A percentile compares a stretch with the other conserved stretches of the same genome.
Conservation (phyloP, 768 basidiomycete species). For the Candolleomyces eurysporus region DNA sequence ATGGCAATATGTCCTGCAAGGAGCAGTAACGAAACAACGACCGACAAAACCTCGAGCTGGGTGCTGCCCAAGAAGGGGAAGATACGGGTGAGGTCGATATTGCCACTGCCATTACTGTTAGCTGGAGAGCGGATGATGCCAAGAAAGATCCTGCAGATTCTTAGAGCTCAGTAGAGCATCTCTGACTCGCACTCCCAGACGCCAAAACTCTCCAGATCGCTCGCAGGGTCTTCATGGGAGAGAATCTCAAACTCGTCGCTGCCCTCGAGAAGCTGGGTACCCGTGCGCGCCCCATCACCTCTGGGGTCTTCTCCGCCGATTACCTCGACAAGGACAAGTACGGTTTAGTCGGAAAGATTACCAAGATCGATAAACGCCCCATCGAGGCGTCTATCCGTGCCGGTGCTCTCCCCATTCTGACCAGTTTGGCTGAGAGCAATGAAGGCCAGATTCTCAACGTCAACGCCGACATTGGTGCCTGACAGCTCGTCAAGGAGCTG, state of each 20-base stretch:
- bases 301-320: constrained; percentile 96
- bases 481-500: constrained; percentile 97
- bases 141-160: constrained; percentile 4
- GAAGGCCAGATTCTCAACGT: constrained; percentile 99
- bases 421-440: constrained; percentile 88
- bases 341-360: constrained; percentile 93
- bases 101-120: constrained; percentile 53
- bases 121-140: background rate
- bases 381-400: constrained; percentile 96
- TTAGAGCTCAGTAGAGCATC: background rate
- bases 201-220: constrained; percentile 93
- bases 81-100: constrained; percentile 66
- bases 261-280: constrained; percentile 95
- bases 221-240: constrained; percentile 93
- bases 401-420: constrained; percentile 93
- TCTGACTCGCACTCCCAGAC: constrained; percentile 45
- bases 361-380: constrained; percentile 91
- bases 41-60: constrained; percentile 79
- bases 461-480: constrained; percentile 97
- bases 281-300: constrained; percentile 95
- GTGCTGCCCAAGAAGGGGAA: constrained; percentile 77
- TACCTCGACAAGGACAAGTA: constrained; percentile 96
- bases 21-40: constrained; percentile 69
- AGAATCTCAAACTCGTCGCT: constrained; percentile 92
- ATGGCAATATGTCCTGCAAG: constrained; percentile 64